Conservation (phyloP, 2,329 filamentous ascomycete species). For the Claviceps capensis region DNA sequence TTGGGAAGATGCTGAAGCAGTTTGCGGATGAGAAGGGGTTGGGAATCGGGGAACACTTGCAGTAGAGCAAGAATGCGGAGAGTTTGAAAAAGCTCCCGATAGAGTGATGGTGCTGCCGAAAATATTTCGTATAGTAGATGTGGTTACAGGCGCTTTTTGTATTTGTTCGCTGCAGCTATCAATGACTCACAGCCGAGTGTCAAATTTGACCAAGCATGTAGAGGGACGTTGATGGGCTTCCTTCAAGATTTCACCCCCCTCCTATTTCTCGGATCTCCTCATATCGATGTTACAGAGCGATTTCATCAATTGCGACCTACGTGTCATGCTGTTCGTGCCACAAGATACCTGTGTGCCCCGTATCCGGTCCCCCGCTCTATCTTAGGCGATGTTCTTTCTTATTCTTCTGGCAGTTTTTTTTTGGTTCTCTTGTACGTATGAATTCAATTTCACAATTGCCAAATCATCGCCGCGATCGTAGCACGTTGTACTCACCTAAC, state of each 20-base stretch:
- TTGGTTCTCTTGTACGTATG: neutral
- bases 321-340: no score
- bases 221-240: no score
- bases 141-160: neutral
- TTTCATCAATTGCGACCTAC: no score
- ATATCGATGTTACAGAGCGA: no score
- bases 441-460: neutral
- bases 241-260: no score
- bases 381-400: no score
- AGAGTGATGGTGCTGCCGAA: neutral
- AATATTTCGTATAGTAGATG: neutral
- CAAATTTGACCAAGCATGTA: no score
- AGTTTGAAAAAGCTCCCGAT: neutral
- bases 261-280: no score
- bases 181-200: neutral
- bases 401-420: neutral
- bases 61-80: neutral
- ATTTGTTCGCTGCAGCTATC: neutral
- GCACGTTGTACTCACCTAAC: no score
- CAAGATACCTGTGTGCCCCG: no score
- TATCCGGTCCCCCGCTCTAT: no score
- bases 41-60: conserved; percentile 2
- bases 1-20: conserved; percentile 3
- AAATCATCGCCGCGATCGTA: neutral
- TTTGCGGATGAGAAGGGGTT: conserved; percentile 4